Evolutionary conservation across 345 rosid genomes (phyloP).

Genomic region (Rhizophora mangle): DNA sequence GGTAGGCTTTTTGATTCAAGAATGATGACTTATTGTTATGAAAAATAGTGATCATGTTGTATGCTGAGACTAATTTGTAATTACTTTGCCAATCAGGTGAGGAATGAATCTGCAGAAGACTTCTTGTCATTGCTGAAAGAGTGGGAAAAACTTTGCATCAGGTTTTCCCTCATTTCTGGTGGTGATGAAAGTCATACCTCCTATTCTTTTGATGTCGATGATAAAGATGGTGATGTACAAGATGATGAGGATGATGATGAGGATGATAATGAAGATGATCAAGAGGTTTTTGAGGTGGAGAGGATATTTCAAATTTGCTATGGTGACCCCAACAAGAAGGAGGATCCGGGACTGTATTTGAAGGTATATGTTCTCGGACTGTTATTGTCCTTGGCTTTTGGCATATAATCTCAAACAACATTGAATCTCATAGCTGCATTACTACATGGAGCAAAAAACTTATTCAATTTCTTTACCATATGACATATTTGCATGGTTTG

Average conservation of each 20-base stretch:
- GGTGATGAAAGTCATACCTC: slow-evolving; percentile 18
- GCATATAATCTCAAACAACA: too few relatives aligned
- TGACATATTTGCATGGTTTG: too few relatives aligned
- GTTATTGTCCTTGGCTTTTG: too few relatives aligned
- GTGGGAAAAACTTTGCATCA: slow-evolving; percentile 55
- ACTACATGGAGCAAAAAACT: too few relatives aligned
- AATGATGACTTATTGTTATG: not conserved
- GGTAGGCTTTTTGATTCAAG: slow-evolving; percentile 27
- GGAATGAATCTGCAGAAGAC: slow-evolving; percentile 62
- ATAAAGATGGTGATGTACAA: slow-evolving; percentile 20
- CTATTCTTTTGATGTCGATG: slow-evolving; percentile 21
- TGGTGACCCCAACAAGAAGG: slow-evolving; percentile 45
- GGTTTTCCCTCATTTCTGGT: slow-evolving; percentile 36
- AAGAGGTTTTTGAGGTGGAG: slow-evolving; percentile 54
- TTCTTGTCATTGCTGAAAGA: slow-evolving; percentile 51
- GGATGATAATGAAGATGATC: slow-evolving; percentile 26
- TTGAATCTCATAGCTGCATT: too few relatives aligned
- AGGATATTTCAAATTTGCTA: slow-evolving; percentile 42
- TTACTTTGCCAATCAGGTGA: slow-evolving; percentile 38
- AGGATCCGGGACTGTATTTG: slow-evolving; percentile 38
- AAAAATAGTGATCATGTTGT: too few relatives aligned
- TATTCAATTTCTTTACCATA: too few relatives aligned
- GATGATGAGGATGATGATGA: slow-evolving; percentile 17
- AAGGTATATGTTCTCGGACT: slow-evolving; percentile 36
- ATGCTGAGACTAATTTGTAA: too few relatives aligned